Evolutionary conservation across 768 basidiomycete genomes (phyloP), one percentile per base, ranked within the genome.

Genomic region (Lactarius hatsudake): DNA sequence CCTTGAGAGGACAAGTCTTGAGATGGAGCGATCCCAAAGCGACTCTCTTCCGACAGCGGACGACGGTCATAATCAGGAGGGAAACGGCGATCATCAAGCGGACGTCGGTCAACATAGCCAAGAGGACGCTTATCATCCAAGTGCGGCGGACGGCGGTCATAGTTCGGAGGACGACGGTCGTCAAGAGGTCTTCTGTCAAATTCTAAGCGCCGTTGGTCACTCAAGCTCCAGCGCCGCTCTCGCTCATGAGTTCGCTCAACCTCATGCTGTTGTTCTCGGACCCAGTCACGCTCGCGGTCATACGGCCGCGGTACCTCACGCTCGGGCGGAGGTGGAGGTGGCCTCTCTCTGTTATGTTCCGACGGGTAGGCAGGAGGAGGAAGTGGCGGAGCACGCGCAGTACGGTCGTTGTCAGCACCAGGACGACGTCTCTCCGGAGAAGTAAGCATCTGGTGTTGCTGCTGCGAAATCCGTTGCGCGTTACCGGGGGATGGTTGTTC

Each of bases 141-240:
- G 58, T 43, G 32, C 17, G 66, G 17, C 13, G 70, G 57, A 23
- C 65, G 59, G 45, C 68, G 65, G n/a, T 65, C 69, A 42, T 60
- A 63, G 67, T 43, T 42, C 15, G 60, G 48, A 32, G 80, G 81
- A 54, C 81, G 75, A 20, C 81, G 80, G 26, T 61, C 51, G 70
- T 78, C 67, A 73, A 76, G 72, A 74, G 78, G 64, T 75, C 80
- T 68, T 78, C 81, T 55, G 68, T 79, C 81, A 67, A 77, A 79
- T 23, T 77, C 78, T 72, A 73, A 77, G 57, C 76, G 76, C 67
- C 73, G 74, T 54, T 76, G 76, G 36, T 67, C 66, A 60, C 58
- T 67, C 51, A 67, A 60, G 28, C 80, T 79, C 48, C 77, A 73
- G 30, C 80, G 77, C 59, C 78, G 78, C 57, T 80, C 76, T 64